Evolutionary conservation across 257 asterid species (phyloP).

Genomic region (Coffea eugenioides): DNA sequence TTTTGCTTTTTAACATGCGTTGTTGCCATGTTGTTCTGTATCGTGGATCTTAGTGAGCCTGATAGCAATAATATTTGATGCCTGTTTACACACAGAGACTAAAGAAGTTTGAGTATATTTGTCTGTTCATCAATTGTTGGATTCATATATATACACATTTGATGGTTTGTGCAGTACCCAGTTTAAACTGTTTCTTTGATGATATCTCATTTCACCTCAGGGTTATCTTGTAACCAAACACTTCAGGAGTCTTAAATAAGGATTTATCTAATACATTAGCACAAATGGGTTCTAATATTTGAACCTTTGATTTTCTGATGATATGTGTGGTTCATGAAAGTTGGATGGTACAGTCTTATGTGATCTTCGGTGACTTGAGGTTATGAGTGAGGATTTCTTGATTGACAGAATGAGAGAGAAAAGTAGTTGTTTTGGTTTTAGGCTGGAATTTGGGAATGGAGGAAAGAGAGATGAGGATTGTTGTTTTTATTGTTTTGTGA

Average conservation of each 20-base stretch:
- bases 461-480: not conserved
- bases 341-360: not conserved
- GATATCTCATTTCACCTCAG: not conserved
- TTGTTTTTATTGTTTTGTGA: not conserved
- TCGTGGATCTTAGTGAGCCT: not conserved
- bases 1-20: conserved; percentile 9
- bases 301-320: not conserved
- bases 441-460: not conserved
- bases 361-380: not conserved
- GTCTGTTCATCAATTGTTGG: not conserved
- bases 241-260: not conserved
- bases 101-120: not conserved
- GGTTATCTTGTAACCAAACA: not conserved
- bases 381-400: not conserved
- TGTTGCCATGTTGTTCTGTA: not conserved
- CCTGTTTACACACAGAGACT: not conserved
- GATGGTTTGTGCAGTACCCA: not conserved
- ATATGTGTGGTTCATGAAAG: not conserved
- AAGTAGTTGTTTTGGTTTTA: no score
- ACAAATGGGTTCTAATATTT: not conserved
- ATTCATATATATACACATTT: not conserved
- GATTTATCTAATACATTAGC: not conserved
- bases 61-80: conserved; percentile 7
- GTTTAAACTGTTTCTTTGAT: not conserved
- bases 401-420: not conserved